Evolutionary conservation across 495 filamentous ascomycete genomes (phyloP), one percentile per base, ranked within the genome.

Genomic region (Oleoguttula mirabilis): DNA sequence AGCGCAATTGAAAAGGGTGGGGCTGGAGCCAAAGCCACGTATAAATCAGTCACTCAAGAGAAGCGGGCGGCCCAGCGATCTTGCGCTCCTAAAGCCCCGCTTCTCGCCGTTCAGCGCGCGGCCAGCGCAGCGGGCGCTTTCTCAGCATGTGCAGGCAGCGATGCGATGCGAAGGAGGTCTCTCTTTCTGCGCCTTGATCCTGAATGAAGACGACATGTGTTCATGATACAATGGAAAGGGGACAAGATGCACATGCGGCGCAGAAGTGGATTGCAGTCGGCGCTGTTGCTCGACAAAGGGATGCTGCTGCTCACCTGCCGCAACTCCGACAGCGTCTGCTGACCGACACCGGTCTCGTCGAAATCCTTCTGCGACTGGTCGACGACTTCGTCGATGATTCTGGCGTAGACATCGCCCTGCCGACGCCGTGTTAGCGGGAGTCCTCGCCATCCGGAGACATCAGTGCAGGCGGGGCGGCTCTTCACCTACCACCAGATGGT

Each of bases 271-370:
- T n/a, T n/a, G n/a, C n/a, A n/a, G n/a, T n/a, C n/a, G n/a, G n/a
- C n/a, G n/a, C n/a, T n/a, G n/a, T n/a, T n/a, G n/a, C n/a, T n/a
- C n/a, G n/a, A n/a, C n/a, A n/a, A n/a, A n/a, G n/a, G n/a, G n/a
- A n/a, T n/a, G n/a, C n/a, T n/a, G n/a, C n/a, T n/a, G 54, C 56
- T 47, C 68, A 96, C 88, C 70, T 75, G 70, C 60, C 72, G 76
- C 72, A 99, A 68, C 57, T 93, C 84, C 47, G 83, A 70, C 52
- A 99, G 69, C 34, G 84, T 84, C 50, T 74, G 66, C 58, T 84
- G 81, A 45, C 90, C 84, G 46, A 96, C 82, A 50, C 92, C 92
- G 55, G 79, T 82, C 60, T 96, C 90, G 62, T 99, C 92, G 63
- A 99, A 96, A 61, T 94, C 88, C 55, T 88, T 79, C 61, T 84